Evolutionary conservation across 2,329 filamentous ascomycete genomes (phyloP).

Genomic region (Pyrenophora graminea): DNA sequence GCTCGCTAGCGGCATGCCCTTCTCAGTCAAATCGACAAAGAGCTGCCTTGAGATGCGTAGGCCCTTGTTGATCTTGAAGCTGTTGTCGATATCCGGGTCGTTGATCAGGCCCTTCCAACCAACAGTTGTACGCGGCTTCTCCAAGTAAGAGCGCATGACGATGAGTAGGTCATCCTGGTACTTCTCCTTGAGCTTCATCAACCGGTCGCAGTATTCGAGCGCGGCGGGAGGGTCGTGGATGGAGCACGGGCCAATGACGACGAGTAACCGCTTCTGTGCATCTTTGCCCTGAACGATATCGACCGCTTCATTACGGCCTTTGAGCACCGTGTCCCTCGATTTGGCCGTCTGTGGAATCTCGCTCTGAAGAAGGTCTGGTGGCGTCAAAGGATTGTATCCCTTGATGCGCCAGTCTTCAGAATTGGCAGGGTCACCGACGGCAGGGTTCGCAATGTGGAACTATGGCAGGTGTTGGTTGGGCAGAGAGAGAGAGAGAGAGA

Average conservation of each 20-base stretch:
- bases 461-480: conserved; percentile 21
- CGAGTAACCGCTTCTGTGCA: conserved; percentile 63
- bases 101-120: conserved; percentile 99
- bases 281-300: conserved; percentile 65
- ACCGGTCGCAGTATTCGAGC: conserved; percentile 86
- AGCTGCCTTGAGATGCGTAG: conserved; percentile 83
- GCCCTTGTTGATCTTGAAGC: conserved; percentile 99
- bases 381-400: conserved; percentile 90
- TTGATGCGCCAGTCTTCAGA: conserved; percentile 62
- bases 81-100: conserved; percentile 97
- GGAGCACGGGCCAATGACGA: conserved; percentile 93
- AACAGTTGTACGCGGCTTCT: conserved; percentile 97
- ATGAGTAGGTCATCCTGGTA: conserved; percentile 88
- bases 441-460: conserved; percentile 57
- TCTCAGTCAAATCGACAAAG: conserved; percentile 87
- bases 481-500: neutral
- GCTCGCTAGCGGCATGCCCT: conserved; percentile 93
- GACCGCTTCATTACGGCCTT: conserved; percentile 63
- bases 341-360: conserved; percentile 69
- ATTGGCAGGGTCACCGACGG: conserved; percentile 54
- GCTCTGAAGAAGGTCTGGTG: conserved; percentile 92
- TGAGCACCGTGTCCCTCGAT: conserved; percentile 61
- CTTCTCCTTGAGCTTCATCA: conserved; percentile 82
- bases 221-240: conserved; percentile 94
- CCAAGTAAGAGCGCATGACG: conserved; percentile 96